These are phyloP conservation scores for Thalassiosira oceanica DNA, from an alignment of 352 stramenopile genomes.

Conservation along the genomic window DNA sequence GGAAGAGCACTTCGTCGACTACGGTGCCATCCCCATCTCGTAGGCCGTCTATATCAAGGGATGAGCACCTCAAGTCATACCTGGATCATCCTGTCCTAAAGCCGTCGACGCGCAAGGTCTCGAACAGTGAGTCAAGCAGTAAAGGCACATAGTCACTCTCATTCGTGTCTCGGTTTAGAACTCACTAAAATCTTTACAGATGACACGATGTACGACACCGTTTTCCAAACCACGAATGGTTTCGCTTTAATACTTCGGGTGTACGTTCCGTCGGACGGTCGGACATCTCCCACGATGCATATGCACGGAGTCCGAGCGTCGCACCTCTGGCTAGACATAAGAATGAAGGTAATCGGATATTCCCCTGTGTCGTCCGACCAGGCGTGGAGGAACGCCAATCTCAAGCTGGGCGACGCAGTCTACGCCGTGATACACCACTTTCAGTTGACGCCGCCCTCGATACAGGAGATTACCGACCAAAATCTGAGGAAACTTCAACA, in stretches of 20 bases:
- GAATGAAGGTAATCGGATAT: constrained; percentile 72
- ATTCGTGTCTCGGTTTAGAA: too few relatives aligned
- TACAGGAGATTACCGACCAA: constrained; percentile 64
- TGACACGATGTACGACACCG: constrained; percentile 70
- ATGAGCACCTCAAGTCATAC: constrained; percentile 62
- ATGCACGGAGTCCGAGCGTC: constrained; percentile 62
- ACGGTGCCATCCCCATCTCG: too few relatives aligned
- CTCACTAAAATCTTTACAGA: too few relatives aligned
- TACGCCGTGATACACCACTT: constrained; percentile 76
- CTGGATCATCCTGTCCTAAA: constrained; percentile 64
- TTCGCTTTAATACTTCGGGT: constrained; percentile 74
- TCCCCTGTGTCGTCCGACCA: constrained; percentile 54
- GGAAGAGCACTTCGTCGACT: too few relatives aligned
- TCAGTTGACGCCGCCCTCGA: constrained; percentile 65
- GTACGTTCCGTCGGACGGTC: constrained; percentile 38
- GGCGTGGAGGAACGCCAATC: constrained; percentile 43
- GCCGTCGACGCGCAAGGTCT: constrained; percentile 63
- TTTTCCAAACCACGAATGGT: constrained; percentile 74
- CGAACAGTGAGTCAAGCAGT: constrained; percentile 42
- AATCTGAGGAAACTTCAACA: constrained; percentile 49
- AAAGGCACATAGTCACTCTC: too few relatives aligned
- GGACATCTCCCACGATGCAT: constrained; percentile 50
- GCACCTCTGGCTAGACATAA: constrained; percentile 69
- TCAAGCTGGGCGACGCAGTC: constrained; percentile 67
- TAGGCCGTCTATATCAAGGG: too few relatives aligned